Base-by-base conservation (phyloP, 495 filamentous ascomycete genomes). In the Talaromyces trachyspermus region DNA sequence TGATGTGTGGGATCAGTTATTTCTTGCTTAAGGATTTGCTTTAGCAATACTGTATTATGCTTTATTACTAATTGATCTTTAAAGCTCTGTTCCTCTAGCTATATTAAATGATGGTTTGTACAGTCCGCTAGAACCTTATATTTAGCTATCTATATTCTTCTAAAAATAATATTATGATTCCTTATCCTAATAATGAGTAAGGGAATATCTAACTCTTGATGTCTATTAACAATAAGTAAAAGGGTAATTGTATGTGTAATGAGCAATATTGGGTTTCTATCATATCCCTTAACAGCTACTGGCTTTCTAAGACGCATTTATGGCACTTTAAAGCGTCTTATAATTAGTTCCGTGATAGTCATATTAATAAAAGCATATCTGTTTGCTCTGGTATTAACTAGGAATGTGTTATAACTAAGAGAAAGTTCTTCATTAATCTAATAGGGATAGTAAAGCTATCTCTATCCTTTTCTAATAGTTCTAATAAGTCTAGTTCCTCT, bases 211-310 rank as follows among this genome's bases (percentile, higher is more conserved):
- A 48, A 17, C 25, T 48, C 9, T 24, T n/a, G 10, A 11, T 17
- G 12, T 10, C 15, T n/a, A 36, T 48, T 17, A 9, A 39, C 30
- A 36, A 40, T 48, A 8, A 48, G 27, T 8, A 10, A 41, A 7
- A 41, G 9, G 12, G 17, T 22, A 12, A 48, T 38, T 2, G n/a
- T 18, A 48, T 48, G 45, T 11, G 45, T 48, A 48, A 48, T 38
- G 5, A 24, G 32, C 10, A 9, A 14, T 26, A n/a, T 22, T 23
- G 11, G 5, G 15, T 27, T 27, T 2, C 41, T 12, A 71, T 56
- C 43, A 66, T 65, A 23, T 74, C 70, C 59, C 68, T n/a, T 74
- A 35, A 66, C 15, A 1, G 12, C 9, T 18, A 17, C 5, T 9
- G 17, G 9, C 7, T 44, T 44, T 1, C 25, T 4, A 27, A 26